Evolutionary conservation across 257 asterid species (phyloP).

Genomic region (Primulina tabacum): DNA sequence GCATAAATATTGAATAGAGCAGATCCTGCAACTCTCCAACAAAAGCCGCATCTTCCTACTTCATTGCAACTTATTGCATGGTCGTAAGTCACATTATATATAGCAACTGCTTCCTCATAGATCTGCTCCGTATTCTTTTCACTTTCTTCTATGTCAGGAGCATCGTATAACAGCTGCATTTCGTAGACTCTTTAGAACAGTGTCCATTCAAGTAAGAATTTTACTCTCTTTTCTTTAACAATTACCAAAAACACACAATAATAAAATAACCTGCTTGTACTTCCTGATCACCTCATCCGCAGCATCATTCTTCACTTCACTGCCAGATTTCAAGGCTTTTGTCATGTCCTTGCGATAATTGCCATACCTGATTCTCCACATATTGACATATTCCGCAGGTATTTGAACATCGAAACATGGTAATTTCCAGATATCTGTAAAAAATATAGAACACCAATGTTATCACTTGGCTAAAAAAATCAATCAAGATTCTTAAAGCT

Average conservation of each 20-base stretch:
- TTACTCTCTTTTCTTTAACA: not conserved
- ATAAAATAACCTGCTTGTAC: conserved; percentile 54
- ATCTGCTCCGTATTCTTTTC: conserved; percentile 28
- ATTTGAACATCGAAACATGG: conserved; percentile 38
- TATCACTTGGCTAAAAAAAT: not conserved
- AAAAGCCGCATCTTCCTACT: conserved; percentile 50
- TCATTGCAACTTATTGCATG: conserved; percentile 24
- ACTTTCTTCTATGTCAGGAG: conserved; percentile 58
- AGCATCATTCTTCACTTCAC: conserved; percentile 36
- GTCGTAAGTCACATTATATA: conserved; percentile 52
- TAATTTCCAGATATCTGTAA: conserved; percentile 52
- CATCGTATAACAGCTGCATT: conserved; percentile 62
- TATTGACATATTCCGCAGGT: conserved; percentile 25
- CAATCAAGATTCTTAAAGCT: not conserved
- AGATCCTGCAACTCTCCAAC: conserved; percentile 74
- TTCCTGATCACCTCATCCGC: conserved; percentile 54
- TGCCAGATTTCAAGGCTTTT: conserved; percentile 28
- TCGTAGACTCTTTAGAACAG: conserved; percentile 5
- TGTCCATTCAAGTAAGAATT: not conserved
- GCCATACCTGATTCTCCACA: conserved; percentile 44
- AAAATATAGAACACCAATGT: not conserved
- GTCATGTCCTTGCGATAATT: conserved; percentile 51
- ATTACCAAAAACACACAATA: not conserved
- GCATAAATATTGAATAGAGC: conserved; percentile 51
- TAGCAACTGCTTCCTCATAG: conserved; percentile 58